Evolutionary conservation across 805 yeast genomes (phyloP).

Genomic region (Nakazawaea wickerhamii): DNA sequence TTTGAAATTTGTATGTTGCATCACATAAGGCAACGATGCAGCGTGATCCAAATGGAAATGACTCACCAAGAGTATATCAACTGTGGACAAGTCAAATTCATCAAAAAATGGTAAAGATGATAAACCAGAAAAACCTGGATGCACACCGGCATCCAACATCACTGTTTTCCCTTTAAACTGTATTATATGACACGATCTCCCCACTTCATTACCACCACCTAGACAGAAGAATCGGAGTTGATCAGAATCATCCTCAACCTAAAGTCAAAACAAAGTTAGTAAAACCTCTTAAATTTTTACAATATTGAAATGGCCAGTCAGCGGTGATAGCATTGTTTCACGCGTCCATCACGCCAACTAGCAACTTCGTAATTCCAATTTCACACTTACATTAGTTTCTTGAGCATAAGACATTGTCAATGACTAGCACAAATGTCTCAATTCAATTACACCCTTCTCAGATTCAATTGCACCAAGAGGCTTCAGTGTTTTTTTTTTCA

Average conservation of each 20-base stretch:
- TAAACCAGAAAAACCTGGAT: constrained; percentile 89
- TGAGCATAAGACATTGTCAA: constrained; percentile 1
- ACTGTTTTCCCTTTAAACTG: constrained; percentile 91
- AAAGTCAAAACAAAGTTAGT: not conserved
- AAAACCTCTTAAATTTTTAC: too few relatives aligned
- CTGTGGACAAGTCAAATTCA: constrained; percentile 83
- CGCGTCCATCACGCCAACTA: too few relatives aligned
- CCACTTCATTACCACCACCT: constrained; percentile 99
- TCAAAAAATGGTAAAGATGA: constrained; percentile 93
- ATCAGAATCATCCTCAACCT: constrained; percentile 9
- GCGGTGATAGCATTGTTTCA: not conserved
- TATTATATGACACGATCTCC: constrained; percentile 89
- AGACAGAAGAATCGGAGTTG: constrained; percentile 60
- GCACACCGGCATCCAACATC: constrained; percentile 98
- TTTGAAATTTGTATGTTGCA: constrained; percentile 92
- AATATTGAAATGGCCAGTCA: too few relatives aligned
- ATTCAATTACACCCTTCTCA: too few relatives aligned
- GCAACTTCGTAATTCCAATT: too few relatives aligned
- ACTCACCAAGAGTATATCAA: constrained; percentile 81
- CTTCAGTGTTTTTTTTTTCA: too few relatives aligned
- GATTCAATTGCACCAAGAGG: too few relatives aligned
- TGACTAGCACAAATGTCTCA: not conserved
- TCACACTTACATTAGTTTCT: not conserved
- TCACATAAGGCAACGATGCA: constrained; percentile 94
- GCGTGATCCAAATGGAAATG: constrained; percentile 99